Evolutionary conservation across 176 grass and related monocot species (phyloP).

Genomic region (Triticum timopheevii): DNA sequence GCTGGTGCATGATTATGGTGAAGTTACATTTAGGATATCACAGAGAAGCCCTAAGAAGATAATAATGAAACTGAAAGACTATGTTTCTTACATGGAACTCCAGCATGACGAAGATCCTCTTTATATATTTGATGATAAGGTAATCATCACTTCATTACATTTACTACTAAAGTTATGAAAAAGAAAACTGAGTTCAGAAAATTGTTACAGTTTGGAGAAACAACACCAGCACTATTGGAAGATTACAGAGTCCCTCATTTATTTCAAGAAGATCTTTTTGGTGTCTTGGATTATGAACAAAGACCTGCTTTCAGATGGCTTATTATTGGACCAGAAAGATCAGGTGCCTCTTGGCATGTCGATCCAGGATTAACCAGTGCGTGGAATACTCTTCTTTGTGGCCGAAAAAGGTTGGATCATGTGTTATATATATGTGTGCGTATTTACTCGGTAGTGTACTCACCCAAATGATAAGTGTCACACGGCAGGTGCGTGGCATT

Average conservation of each 20-base stretch:
- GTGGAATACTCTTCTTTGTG: constrained; percentile 98
- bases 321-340: constrained; percentile 95
- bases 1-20: constrained; percentile 60
- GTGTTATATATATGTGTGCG: background rate
- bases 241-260: constrained; percentile 85
- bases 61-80: constrained; percentile 91
- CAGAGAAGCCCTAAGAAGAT: constrained; percentile 87
- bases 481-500: too few relatives aligned
- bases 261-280: constrained; percentile 93
- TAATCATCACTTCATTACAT: constrained; percentile 29
- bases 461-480: too few relatives aligned
- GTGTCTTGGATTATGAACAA: constrained; percentile 73
- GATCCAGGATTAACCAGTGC: constrained; percentile 93
- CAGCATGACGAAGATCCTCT: constrained; percentile 99
- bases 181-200: constrained; percentile 23
- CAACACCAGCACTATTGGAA: constrained; percentile 67
- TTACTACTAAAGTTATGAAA: constrained; percentile 6
- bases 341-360: constrained; percentile 99
- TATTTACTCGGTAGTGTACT: background rate
- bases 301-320: constrained; percentile 93
- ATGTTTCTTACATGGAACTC: constrained; percentile 90
- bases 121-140: constrained; percentile 98
- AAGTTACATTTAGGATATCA: constrained; percentile 81
- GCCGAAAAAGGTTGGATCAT: constrained; percentile 72
- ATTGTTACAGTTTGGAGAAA: constrained; percentile 82